Percentiles rank a stretch among this genome's conserved stretches.
Evolutionary conservation across 1,284 basidiomycete genomes (phyloP).

Genomic region (Termitomyces sp.): DNA sequence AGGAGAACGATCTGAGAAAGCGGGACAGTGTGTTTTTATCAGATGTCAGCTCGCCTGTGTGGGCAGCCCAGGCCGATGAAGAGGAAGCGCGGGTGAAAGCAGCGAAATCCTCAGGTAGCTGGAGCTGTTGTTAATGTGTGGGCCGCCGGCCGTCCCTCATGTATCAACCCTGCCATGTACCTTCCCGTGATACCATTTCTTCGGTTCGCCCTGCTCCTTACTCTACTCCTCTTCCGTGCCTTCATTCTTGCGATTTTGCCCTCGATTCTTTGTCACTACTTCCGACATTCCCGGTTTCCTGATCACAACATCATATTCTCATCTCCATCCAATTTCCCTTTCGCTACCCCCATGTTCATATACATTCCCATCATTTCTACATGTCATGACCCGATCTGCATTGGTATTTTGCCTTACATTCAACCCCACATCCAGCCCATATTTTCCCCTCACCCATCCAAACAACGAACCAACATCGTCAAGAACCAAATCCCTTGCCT

Average conservation of each 20-base stretch:
- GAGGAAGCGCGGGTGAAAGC: slow-evolving; percentile 73
- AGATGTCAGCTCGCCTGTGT: slow-evolving; percentile 54
- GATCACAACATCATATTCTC: slow-evolving; percentile 25
- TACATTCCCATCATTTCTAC: slow-evolving; percentile 7
- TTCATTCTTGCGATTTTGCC: background rate
- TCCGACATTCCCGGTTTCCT: slow-evolving; percentile 19
- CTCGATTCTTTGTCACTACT: slow-evolving; percentile 9
- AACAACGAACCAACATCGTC: slow-evolving; percentile 16
- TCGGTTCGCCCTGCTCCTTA: background rate
- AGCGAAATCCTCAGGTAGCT: slow-evolving; percentile 43
- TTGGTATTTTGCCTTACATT: background rate
- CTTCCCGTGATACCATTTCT: background rate
- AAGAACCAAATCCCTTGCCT: slow-evolving; percentile 9
- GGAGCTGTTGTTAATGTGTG: slow-evolving; percentile 56
- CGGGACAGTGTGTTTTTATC: slow-evolving; percentile 76
- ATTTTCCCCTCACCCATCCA: background rate
- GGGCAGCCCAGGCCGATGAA: slow-evolving; percentile 75
- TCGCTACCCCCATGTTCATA: slow-evolving; percentile 10
- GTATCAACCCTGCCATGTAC: slow-evolving; percentile 7
- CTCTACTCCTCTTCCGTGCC: background rate
- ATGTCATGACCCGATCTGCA: slow-evolving; percentile 16
- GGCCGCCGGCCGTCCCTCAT: slow-evolving; percentile 10
- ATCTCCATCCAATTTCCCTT: slow-evolving; percentile 9
- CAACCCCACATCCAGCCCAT: background rate
- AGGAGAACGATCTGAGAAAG: slow-evolving; percentile 70